Evolutionary conservation across 2,329 filamentous ascomycete species (phyloP).

Genomic region (Pseudogymnoascus pannorum): DNA sequence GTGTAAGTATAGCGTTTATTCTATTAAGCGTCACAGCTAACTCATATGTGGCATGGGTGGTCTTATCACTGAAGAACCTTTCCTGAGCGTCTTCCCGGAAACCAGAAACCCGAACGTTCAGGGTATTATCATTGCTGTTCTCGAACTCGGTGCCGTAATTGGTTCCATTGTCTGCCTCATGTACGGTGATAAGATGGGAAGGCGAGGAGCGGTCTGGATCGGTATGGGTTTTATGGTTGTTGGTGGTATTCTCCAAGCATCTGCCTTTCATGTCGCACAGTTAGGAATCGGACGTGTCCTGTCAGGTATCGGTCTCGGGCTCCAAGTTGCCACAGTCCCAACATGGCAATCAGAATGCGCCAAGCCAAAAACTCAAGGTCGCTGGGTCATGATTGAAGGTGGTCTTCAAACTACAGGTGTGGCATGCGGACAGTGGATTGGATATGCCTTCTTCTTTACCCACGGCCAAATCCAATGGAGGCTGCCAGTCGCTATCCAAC

Average conservation of each 20-base stretch:
- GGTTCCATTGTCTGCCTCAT: slow-evolving; percentile 37
- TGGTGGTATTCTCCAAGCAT: not conserved
- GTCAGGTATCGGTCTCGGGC: slow-evolving; percentile 40
- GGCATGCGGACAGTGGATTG: slow-evolving; percentile 38
- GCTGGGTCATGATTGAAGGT: slow-evolving; percentile 51
- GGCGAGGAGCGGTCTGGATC: slow-evolving; percentile 47
- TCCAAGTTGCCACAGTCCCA: slow-evolving; percentile 38
- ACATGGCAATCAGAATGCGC: slow-evolving; percentile 52
- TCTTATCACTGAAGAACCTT: not conserved
- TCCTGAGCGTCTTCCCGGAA: slow-evolving; percentile 2
- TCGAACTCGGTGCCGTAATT: slow-evolving; percentile 48
- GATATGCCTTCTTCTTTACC: slow-evolving; percentile 46
- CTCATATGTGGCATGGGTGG: too few relatives aligned
- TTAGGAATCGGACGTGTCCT: slow-evolving; percentile 39
- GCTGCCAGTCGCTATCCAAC: slow-evolving; percentile 48
- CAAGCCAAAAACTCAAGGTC: slow-evolving; percentile 44
- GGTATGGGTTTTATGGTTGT: slow-evolving; percentile 39
- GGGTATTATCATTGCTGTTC: slow-evolving; percentile 44
- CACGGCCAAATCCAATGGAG: slow-evolving; percentile 41
- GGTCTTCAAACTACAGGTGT: slow-evolving; percentile 31
- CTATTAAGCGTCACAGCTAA: too few relatives aligned
- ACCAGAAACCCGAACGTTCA: slow-evolving; percentile 8
- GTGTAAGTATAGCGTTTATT: too few relatives aligned
- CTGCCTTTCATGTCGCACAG: slow-evolving; percentile 41
- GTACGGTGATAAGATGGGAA: slow-evolving; percentile 46